Evolutionary conservation across 495 filamentous ascomycete genomes (phyloP).

Genomic region (Podospora australis): DNA sequence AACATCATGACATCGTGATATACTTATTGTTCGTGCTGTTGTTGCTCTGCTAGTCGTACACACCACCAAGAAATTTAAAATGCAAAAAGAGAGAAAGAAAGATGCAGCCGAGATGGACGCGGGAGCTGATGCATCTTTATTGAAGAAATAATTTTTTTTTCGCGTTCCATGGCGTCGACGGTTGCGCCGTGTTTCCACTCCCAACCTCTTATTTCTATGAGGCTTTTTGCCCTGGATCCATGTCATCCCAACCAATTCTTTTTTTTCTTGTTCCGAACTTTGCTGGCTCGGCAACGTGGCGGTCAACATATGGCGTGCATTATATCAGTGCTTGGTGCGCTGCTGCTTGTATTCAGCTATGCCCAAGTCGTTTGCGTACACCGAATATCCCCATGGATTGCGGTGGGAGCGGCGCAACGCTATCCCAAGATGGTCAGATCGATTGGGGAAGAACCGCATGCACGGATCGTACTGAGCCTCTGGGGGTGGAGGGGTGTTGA

Average conservation of each 20-base stretch:
- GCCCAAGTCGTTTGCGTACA: too few relatives aligned
- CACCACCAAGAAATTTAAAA: too few relatives aligned
- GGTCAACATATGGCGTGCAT: constrained; percentile 12
- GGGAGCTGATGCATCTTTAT: too few relatives aligned
- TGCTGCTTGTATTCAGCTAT: too few relatives aligned
- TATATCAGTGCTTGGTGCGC: too few relatives aligned
- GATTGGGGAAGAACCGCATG: not conserved
- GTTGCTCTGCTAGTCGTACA: too few relatives aligned
- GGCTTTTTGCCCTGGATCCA: constrained; percentile 7
- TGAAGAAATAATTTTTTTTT: too few relatives aligned
- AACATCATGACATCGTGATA: not conserved
- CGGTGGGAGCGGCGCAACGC: constrained; percentile 2
- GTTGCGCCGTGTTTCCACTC: not conserved
- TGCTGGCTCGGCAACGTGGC: constrained; percentile 17
- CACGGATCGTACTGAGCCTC: constrained; percentile 6
- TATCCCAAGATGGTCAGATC: constrained; percentile 5
- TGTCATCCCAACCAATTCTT: too few relatives aligned
- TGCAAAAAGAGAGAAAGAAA: too few relatives aligned
- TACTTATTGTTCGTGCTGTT: not conserved
- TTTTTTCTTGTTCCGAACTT: constrained; percentile 3
- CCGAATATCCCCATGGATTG: not conserved
- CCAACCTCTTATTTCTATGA: constrained; percentile 5
- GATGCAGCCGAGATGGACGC: too few relatives aligned
- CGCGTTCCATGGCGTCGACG: not conserved
- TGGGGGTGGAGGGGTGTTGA: too few relatives aligned